Evolutionary conservation across 2,329 filamentous ascomycete genomes (phyloP), one percentile per base, ranked within the genome.

Genomic region (Hymenoscyphus linearis): DNA sequence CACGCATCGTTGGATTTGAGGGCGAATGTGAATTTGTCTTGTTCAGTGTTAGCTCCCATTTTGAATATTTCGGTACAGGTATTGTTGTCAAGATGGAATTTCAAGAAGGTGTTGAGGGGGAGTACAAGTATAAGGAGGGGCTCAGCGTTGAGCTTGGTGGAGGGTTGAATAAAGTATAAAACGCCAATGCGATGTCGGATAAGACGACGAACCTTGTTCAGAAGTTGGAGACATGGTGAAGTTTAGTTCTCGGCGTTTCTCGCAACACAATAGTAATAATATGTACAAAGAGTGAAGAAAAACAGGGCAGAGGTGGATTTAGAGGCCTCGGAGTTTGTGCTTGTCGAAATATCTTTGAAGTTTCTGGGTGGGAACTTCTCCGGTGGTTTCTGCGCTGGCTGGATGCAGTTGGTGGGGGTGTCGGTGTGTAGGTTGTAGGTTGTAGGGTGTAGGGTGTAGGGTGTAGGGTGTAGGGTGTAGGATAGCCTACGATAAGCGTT

Each of bases 1-100:
- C 88, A 93, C 66, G 85, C 80, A 66, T 84, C 82, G 77, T 92
- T 92, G 68, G 82, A 84, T 75, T 82, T 81, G 69, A 92, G 75
- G 63, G 85, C 85, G 70, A 83, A 82, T 67, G 82, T 76, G 70
- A 87, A 86, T 14, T 62, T 58, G 52, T 70, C 67, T 67, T 31
- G 37, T 47, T 26, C 35, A 35, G 47, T 58, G 47, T 58, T 36
- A 57, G 55, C 25, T 22, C 10, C 44, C 44, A 50, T 50, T 50
- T 12, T 22, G 4, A 22, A 50, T 50, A 10, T 50, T 18, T 10
- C 44, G 18, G 31, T 31, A 31, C 10, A n/a, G n/a, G 31, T 31
- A 31, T 31, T 5, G 10, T 26, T 25, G 13, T 22, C 22, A 9
- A 14, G 18, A 25, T 25, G 6, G 2, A 40, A 31, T 22, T 9